Evolutionary conservation across 345 rosid genomes (phyloP), one percentile per base, ranked within the genome.

Genomic region (Citrus unshiu): DNA sequence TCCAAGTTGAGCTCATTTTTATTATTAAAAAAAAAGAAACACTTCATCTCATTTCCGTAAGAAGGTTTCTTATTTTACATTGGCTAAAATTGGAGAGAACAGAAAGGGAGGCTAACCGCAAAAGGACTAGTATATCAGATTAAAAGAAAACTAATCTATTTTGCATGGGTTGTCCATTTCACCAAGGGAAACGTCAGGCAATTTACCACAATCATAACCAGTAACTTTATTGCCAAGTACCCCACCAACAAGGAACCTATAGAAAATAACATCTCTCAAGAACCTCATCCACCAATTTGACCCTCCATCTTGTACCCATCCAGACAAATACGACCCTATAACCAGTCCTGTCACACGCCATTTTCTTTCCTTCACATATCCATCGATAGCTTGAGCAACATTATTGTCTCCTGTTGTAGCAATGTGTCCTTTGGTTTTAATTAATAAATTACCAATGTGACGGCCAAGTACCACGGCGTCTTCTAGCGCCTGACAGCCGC

Each of bases 401-500:
- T 77, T 22, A 4, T 35, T 54, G 58, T 54, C 58, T 18, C 22
- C 81, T 46, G 9, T 34, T 4, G 60, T 4, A 56, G 75, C 13
- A 10, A 70, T 39, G 51, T 12, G 51, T 7, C 70, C 35, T 8
- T 86, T 81, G 5, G 59, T 1, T 32, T 63, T n/a, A 12, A 74
- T 70, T 0, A 79, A 30, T 1, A 73, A 80, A 22, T 67, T 61
- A 21, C 84, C 86, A 4, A 86, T 81, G 81, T 81, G 91, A 35
- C 85, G 79, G 21, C 86, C 86, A 1, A 86, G 68, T 0, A 88
- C 85, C 12, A 86, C 87, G 0, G 85, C 87, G 5, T 88, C 90
- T 77, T 88, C 90, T 19, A 85, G 66, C 0, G 90, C 87, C 0
- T 73, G 25, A n/a, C 89, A 78, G 1, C 86, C 91, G 0, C 93